phyloP scores from a whole-genome alignment of 768 basidiomycete species.

The Paxillus involutus region DNA sequence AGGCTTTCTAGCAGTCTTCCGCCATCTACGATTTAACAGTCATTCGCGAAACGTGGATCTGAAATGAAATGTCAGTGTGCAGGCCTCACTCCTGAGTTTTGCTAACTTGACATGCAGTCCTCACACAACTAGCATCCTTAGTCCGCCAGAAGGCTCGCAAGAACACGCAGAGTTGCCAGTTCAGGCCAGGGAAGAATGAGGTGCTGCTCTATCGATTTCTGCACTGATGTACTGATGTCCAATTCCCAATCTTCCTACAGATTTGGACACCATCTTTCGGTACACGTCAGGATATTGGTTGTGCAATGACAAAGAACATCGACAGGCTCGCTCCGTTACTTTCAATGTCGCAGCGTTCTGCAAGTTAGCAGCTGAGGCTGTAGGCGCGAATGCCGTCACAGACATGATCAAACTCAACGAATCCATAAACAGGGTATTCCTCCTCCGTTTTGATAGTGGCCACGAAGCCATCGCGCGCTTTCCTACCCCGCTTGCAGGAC shows the following conservation, averaged over 20 bases:
- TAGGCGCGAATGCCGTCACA: slow-evolving; percentile 14
- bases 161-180: background rate
- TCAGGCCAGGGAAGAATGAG: slow-evolving; percentile 2
- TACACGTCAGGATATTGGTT: slow-evolving; percentile 23
- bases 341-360: slow-evolving; percentile 23
- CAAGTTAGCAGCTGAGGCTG: slow-evolving; percentile 10
- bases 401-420: slow-evolving; percentile 15
- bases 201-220: background rate
- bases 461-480: slow-evolving; percentile 15
- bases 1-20: no score
- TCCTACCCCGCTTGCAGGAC: slow-evolving; percentile 24
- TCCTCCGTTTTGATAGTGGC: slow-evolving; percentile 12
- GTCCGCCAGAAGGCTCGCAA: background rate
- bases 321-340: slow-evolving; percentile 2
- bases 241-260: background rate
- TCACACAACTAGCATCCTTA: background rate
- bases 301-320: slow-evolving; percentile 23
- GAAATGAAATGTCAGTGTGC: background rate
- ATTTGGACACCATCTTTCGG: slow-evolving; percentile 1
- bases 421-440: slow-evolving; percentile 15
- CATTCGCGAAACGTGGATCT: no score
- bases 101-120: slow-evolving; percentile 2
- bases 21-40: no score
- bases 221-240: background rate
- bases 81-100: background rate